phyloP scores from a whole-genome alignment of 2,329 filamentous ascomycete genomes.

The Davidsoniella neocaledoniae region DNA sequence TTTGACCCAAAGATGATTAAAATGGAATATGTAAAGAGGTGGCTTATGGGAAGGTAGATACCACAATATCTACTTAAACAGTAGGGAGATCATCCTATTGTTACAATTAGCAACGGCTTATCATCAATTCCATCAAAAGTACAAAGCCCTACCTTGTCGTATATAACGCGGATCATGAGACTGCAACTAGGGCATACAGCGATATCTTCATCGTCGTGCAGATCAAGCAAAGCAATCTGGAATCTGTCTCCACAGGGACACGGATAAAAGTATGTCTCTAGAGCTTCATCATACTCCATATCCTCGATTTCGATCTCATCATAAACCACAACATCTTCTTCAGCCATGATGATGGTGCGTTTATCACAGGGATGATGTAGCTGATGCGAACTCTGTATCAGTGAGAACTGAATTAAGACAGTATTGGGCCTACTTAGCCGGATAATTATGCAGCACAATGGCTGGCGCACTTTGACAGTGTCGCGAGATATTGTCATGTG shows the following conservation, averaged over 20 bases:
- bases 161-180: slow-evolving; percentile 90
- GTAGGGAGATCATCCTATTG: neutral
- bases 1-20: no score
- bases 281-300: slow-evolving; percentile 72
- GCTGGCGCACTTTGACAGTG: no score
- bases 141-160: slow-evolving; percentile 49
- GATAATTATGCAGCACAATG: no score
- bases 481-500: no score
- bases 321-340: slow-evolving; percentile 58
- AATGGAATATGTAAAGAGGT: no score
- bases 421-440: no score
- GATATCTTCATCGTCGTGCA: slow-evolving; percentile 80
- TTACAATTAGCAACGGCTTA: neutral
- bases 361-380: no score
- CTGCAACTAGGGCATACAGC: slow-evolving; percentile 97
- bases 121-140: neutral
- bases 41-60: neutral
- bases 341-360: slow-evolving; percentile 23
- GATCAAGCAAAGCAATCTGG: slow-evolving; percentile 70
- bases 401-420: no score
- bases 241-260: slow-evolving; percentile 96
- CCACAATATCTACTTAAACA: neutral
- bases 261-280: slow-evolving; percentile 87
- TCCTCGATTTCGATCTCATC: slow-evolving; percentile 98
- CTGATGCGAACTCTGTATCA: no score